Conservation (phyloP, 306 rosid genomes). For the Dryas octopetala region DNA sequence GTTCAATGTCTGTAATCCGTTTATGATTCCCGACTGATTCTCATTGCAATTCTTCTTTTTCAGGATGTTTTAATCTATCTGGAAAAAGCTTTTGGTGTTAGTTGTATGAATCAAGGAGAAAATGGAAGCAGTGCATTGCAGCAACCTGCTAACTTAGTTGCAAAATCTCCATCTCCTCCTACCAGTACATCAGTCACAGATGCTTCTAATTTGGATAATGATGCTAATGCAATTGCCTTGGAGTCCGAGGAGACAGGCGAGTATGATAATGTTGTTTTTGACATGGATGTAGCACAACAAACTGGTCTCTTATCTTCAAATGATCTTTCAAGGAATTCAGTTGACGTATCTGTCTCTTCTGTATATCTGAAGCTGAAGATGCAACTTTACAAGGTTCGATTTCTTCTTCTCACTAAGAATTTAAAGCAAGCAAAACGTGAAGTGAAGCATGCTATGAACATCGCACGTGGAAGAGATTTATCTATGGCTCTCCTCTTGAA, state of each 20-base stretch:
- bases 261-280: constrained; percentile 63
- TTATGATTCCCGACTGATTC: constrained; percentile 24
- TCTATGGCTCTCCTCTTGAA: constrained; percentile 93
- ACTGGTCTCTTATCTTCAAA: constrained; percentile 55
- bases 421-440: constrained; percentile 94
- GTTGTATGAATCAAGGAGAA: constrained; percentile 68
- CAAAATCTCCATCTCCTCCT: constrained; percentile 62
- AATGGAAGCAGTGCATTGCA: constrained; percentile 52
- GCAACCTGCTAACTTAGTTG: constrained; percentile 53
- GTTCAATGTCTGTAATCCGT: constrained; percentile 14
- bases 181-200: constrained; percentile 56
- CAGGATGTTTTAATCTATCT: constrained; percentile 86
- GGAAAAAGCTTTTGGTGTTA: constrained; percentile 82
- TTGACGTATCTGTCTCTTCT: constrained; percentile 62
- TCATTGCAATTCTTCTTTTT: constrained; percentile 18
- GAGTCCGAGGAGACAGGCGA: constrained; percentile 87
- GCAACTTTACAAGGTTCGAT: constrained; percentile 92
- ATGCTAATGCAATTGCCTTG: constrained; percentile 53
- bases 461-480: constrained; percentile 84
- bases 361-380: constrained; percentile 83
- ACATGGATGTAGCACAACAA: constrained; percentile 64
- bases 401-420: constrained; percentile 84
- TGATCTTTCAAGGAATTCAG: constrained; percentile 63
- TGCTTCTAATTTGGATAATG: constrained; percentile 66
- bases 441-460: constrained; percentile 92